Base-by-base conservation (phyloP, 345 rosid species). In the Salix udensis region DNA sequence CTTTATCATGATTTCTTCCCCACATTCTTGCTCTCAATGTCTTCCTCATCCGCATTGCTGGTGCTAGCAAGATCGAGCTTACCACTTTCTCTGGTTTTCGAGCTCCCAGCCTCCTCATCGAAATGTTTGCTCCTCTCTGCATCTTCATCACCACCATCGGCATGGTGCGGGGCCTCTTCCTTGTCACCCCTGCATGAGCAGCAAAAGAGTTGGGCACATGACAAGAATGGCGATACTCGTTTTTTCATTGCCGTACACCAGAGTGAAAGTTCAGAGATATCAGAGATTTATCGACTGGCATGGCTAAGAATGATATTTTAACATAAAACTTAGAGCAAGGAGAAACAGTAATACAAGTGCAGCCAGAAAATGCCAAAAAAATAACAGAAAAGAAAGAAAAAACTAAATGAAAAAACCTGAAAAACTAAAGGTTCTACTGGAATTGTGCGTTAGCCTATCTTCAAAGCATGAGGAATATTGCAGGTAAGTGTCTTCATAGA, bases 111-210 rank as follows among this genome's bases (percentile, higher is more conserved):
- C 78, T 82, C 91, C 79, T 86, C 91, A 4, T 78, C 88, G 4
- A 78, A 55, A 70, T 52, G 79, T 77, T 85, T 92, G 84, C 78
- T 79, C 76, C 75, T 73, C 78, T 64, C 87, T 0, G 74, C 79
- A 67, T 83, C 90, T 79, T 88, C 84, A 15, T 87, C 86, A 0
- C 75, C 87, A 75, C 75, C 74, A 58, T 73, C 82, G 1, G 76
- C 77, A 36, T 19, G 28, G 53, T 50, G 46, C 78, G 73, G 76
- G 77, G 84, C 85, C 23, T 80, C 85, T 24, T 85, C 88, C 68
- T 81, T 88, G 61, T 86, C 89, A 71, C 92, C 91, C 73, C 91
- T 89, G 79, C 75, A 68, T 28, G 2, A 68, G 6, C 5, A 68
- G 10, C 16, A 39, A 11, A 40, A 9, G 26, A 21, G 21, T 23